Evolutionary conservation across 2,329 filamentous ascomycete genomes (phyloP).

Genomic region (Colletotrichum limetticola): DNA sequence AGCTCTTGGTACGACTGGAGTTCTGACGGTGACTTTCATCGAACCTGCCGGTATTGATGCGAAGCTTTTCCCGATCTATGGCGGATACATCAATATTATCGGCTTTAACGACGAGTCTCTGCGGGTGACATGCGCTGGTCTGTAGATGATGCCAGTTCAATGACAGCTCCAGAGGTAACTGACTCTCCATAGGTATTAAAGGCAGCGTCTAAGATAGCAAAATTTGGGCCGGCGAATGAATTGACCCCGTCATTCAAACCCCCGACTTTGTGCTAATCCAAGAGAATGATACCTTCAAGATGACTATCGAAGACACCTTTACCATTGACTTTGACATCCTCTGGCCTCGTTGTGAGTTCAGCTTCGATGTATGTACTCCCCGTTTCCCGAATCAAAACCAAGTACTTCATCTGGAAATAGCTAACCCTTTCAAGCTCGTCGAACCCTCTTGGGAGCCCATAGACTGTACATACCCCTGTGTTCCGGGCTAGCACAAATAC

Average conservation of each 20-base stretch:
- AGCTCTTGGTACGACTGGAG: slow-evolving; percentile 50
- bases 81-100: slow-evolving; percentile 39
- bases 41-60: slow-evolving; percentile 38
- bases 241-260: too few species aligned
- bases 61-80: slow-evolving; percentile 38
- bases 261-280: too few species aligned
- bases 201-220: too few species aligned
- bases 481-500: slow-evolving; percentile 58
- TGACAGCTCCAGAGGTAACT: neutral
- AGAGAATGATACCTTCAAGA: too few species aligned
- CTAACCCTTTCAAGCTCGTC: too few species aligned
- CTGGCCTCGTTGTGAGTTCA: slow-evolving; percentile 57
- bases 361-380: slow-evolving; percentile 12
- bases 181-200: too few species aligned
- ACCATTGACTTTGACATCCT: slow-evolving; percentile 33
- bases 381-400: too few species aligned
- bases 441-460: too few species aligned
- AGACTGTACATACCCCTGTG: slow-evolving; percentile 44
- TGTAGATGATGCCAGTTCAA: slow-evolving; percentile 44
- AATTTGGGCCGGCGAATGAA: too few species aligned
- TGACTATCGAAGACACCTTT: too few species aligned
- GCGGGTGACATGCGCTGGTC: slow-evolving; percentile 39
- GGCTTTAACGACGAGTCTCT: slow-evolving; percentile 40
- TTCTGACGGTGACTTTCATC: slow-evolving; percentile 55
- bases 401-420: too few species aligned